Base-by-base conservation (phyloP, 2,329 filamentous ascomycete species). In the Penicillium sp. region DNA sequence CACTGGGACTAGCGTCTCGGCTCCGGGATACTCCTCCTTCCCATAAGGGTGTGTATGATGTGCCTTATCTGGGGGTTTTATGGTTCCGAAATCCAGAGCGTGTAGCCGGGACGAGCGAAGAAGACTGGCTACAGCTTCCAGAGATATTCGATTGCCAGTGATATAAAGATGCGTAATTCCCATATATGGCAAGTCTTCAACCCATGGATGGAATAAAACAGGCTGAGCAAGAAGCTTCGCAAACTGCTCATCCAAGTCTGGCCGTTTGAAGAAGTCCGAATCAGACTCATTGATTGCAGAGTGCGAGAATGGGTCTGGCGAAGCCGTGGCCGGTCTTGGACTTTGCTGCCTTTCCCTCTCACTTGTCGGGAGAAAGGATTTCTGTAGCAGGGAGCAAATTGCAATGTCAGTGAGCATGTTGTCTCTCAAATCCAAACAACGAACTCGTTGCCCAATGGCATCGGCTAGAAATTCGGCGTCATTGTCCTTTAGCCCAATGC, bases 81-180 rank as follows among this genome's bases (percentile, higher is more conserved):
- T 66, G 2, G 71, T 74, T 1, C 79, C 79, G 29, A 72, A 69
- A 63, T 83, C 80, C 2, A 83, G 67, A 2, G 78, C 75, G 55
- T 79, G 72, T 8, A 83, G 64, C 29, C 74, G 69, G 45, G 66
- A 69, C 7, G 77, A 77, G 43, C 73, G 66, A 10, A 82, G 58
- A 5, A 83, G 66, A 15, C 73, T 75, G 3, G 75, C 76, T 6
- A 79, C 65, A 0, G 78, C 79, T 60, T 81, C 77, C 0, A 78
- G 72, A 1, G 77, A 80, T 5, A 83, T 61, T 3, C 67, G 57
- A 49, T 83, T 83, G 7, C 73, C 72, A 3, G 79, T 72, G 13
- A 83, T 72, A 57, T 80, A 81, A 2, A 83, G 65, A 64, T 83
- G 80, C 0, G 80, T 82, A 33, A 82, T 73, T 2, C 80, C 80